Base-by-base conservation (phyloP, 768 basidiomycete genomes). In the Lentinula edodes region DNA sequence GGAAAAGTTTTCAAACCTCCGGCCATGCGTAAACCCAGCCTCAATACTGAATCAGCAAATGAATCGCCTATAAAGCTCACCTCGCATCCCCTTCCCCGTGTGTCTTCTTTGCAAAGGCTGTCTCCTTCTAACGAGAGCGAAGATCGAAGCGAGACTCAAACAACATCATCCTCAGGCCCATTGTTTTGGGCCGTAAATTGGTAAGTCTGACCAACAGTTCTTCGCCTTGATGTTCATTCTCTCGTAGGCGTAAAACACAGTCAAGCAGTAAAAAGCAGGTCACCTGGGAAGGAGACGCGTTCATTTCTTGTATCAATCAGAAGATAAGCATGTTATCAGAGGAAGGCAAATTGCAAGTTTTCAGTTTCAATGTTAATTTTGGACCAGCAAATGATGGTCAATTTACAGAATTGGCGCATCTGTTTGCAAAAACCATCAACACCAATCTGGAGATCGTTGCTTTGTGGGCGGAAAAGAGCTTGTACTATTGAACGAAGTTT, bases 251-350 rank as follows among this genome's bases (percentile, higher is more conserved):
- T 41, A 90, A 87, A 66, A 83, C 78, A 12, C 39, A 38, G 15
- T 74, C 83, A 57, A 83, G 87, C 67, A 74, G 73, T 5, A 90
- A 80, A 76, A 94, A 94, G 72, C 83, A 92, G 66, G 90, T 90
- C 69, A 90, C 87, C 0, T 95, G 94, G 93, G 92, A 94, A 61
- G 91, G 88, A 2, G 91, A 88, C 63, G 86, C 80, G 7, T 89
- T 81, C 71, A 76, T 89, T 28, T 82, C 83, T 35, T 75, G 78
- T 41, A 69, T 72, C 38, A 78, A 75, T 20, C 78, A 78, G 12
- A 83, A 81, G 62, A 68, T 90, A 20, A 80, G 78, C 1, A 81
- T 91, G 76, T 73, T 90, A 43, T 83, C 87, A 3, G 88, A 90
- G 67, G 80, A 82, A 59, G 91, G 91, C 2, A 84, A 86, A 75